Evolutionary conservation across 768 basidiomycete species (phyloP), one percentile per base, ranked within the genome.

Genomic region (Boletus vermiculosoides): DNA sequence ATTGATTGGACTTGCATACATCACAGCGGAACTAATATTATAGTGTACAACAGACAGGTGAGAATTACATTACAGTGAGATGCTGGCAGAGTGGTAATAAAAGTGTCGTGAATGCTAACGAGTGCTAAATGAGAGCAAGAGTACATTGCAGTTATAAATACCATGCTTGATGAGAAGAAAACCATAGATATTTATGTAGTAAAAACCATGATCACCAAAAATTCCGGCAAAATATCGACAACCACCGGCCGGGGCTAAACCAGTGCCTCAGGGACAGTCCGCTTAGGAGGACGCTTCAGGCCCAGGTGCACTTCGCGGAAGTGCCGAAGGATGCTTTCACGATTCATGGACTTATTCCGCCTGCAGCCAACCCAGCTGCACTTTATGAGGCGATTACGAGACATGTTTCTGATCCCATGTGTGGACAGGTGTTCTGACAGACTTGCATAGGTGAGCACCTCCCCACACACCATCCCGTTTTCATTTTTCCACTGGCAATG

Each of bases 291-390:
- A 22, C 63, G 67, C 20, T 30, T 67, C 12, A 49, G 0, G 8
- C 11, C 15, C 5, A 65, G 1, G 11, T 69, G 68, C 0, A 59
- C 42, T 25, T 69, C 68, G 0, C 58, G 28, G 1, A 58, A n/a
- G 2, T 70, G 68, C 2, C 68, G 22, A 25, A 40, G 30, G 12
- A 69, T 65, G 6, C 61, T 60, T 41, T 68, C 60, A 2, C 68
- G 66, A 9, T 67, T 69, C 7, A 69, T 30, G 4, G 16, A 0
- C 10, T n/a, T 50, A 37, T 10, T 44, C 28, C 4, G 33, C 46
- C 7, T 50, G 8, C 66, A 67, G 2, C 37, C 54, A 6, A 4
- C 33, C 65, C 67, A 68, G 0, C 22, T n/a, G 22, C 68, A 69
- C 1, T 4, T 36, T 1, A n/a, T 56, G 0, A 0, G 30, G 1